Conservation (phyloP, 306 rosid genomes). For the Cyclanthera cordifolia region DNA sequence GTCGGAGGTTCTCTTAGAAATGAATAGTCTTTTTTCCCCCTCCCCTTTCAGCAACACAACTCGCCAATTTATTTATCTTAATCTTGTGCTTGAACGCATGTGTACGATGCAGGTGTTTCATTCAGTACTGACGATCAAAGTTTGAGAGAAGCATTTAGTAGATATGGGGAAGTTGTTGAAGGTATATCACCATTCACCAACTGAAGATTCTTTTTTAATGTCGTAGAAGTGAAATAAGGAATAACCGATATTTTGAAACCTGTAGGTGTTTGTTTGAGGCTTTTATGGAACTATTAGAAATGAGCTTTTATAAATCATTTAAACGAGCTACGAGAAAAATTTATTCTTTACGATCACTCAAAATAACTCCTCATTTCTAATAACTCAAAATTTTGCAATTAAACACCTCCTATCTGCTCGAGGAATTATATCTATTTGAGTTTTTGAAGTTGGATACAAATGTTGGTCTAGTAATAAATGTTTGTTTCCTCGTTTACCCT, state of each 20-base stretch:
- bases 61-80: not conserved
- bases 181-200: constrained; percentile 32
- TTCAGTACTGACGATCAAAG: constrained; percentile 54
- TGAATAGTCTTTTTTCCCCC: not conserved
- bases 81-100: not conserved
- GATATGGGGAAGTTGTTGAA: constrained; percentile 68
- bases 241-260: not conserved
- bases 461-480: too few species aligned
- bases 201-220: not conserved
- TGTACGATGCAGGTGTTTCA: constrained; percentile 43
- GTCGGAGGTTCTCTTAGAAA: constrained; percentile 50
- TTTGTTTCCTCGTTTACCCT: not conserved
- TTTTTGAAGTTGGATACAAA: not conserved
- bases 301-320: too few species aligned
- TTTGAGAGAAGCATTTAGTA: constrained; percentile 61
- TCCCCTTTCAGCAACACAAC: not conserved
- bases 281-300: too few species aligned
- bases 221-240: not conserved
- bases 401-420: too few species aligned
- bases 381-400: too few species aligned
- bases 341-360: too few species aligned
- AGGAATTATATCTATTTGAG: not conserved
- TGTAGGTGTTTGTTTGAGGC: too few species aligned
- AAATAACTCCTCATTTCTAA: too few species aligned
- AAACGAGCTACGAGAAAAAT: too few species aligned